These are phyloP conservation scores for Zygosaccharomyces bailii DNA, from an alignment of 805 yeast genomes.

Conservation along the genomic window DNA sequence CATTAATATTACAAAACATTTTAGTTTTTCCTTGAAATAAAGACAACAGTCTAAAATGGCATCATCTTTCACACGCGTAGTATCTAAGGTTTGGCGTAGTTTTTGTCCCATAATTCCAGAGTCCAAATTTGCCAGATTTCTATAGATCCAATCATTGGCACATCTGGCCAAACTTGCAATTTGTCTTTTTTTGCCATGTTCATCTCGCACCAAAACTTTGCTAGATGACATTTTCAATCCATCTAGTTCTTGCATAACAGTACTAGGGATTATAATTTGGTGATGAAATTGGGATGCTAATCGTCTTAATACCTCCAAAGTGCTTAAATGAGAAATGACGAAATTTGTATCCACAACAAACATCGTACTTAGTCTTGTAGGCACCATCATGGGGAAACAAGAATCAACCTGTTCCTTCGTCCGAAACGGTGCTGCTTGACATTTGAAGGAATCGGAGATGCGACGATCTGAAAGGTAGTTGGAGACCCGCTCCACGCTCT, in stretches of 20 bases:
- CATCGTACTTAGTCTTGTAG: conserved; percentile 29
- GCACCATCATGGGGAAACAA: conserved; percentile 13
- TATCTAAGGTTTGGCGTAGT: conserved; percentile 49
- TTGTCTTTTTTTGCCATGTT: conserved; percentile 8
- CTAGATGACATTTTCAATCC: conserved; percentile 56
- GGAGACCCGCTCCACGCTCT: conserved; percentile 44
- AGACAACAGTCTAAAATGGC: conserved; percentile 82
- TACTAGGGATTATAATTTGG: conserved; percentile 61
- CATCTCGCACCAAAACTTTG: conserved; percentile 12
- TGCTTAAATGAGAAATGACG: conserved; percentile 59
- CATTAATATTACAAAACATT: conserved; percentile 53
- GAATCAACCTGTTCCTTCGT: conserved; percentile 14
- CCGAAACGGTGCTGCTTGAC: background rate
- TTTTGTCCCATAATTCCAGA: conserved; percentile 63
- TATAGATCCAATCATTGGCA: conserved; percentile 78
- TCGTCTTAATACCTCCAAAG: conserved; percentile 51
- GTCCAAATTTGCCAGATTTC: conserved; percentile 49
- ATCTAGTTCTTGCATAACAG: conserved; percentile 76
- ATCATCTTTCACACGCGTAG: conserved; percentile 58
- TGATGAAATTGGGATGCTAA: conserved; percentile 44
- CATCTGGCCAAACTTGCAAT: conserved; percentile 59
- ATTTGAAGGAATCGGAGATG: conserved; percentile 7
- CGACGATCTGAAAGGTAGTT: conserved; percentile 37
- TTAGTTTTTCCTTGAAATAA: conserved; percentile 46
- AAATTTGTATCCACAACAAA: conserved; percentile 84